These are phyloP conservation scores for Solanum bukasovii DNA, from an alignment of 257 asterid genomes.

Conservation along the genomic window DNA sequence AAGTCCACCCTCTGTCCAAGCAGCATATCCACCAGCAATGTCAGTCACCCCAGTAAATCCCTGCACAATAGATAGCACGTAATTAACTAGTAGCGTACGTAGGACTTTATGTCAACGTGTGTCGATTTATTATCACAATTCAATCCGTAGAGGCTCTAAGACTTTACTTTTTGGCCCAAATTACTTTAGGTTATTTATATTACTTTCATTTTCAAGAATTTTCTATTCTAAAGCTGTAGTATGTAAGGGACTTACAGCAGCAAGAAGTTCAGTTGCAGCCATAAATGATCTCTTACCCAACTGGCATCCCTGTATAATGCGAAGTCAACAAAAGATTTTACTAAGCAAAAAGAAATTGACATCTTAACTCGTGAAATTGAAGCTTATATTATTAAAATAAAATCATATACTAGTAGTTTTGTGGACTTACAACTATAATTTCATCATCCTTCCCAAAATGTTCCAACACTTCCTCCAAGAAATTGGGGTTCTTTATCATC, in stretches of 20 bases:
- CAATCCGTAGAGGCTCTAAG: neutral
- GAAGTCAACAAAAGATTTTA: neutral
- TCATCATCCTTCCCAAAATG: conserved; percentile 57
- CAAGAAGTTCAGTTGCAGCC: conserved; percentile 63
- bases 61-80: conserved; percentile 6
- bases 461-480: conserved; percentile 35
- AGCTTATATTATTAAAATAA: neutral
- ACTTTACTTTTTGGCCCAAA: neutral
- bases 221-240: neutral
- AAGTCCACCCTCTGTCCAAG: conserved; percentile 58
- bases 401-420: neutral
- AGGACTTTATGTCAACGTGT: neutral
- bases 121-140: neutral
- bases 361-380: neutral
- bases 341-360: neutral
- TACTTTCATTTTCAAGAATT: neutral
- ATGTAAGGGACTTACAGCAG: conserved; percentile 33
- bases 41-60: conserved; percentile 70
- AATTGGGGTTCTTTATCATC: conserved; percentile 45
- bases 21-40: conserved; percentile 77
- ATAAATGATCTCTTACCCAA: conserved; percentile 57
- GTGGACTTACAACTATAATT: conserved; percentile 59
- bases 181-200: neutral
- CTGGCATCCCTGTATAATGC: conserved; percentile 54
- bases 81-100: neutral